These are phyloP conservation scores for Agaricales sp. DNA, from an alignment of 1,284 basidiomycete species.

Conservation along the genomic window DNA sequence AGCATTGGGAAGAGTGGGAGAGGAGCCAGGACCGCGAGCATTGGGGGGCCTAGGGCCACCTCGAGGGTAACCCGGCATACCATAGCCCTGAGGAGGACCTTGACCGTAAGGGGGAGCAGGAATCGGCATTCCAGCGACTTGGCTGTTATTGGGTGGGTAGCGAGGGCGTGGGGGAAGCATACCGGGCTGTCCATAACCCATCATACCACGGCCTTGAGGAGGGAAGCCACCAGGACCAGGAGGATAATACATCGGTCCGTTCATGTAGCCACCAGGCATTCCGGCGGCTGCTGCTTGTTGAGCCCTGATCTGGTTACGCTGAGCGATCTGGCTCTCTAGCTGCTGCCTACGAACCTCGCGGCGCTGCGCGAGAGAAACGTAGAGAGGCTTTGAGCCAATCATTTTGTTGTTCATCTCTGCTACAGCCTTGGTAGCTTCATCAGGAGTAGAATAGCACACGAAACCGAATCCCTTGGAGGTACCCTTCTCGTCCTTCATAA, in stretches of 20 bases:
- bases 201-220: conserved; percentile 76
- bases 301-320: conserved; percentile 92
- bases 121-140: conserved; percentile 68
- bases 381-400: conserved; percentile 97
- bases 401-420: conserved; percentile 99
- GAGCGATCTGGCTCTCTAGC: conserved; percentile 96
- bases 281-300: conserved; percentile 87
- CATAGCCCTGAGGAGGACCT: conserved; percentile 59
- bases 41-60: conserved; percentile 32
- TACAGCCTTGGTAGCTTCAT: conserved; percentile 99
- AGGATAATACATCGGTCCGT: conserved; percentile 83
- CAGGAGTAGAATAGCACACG: conserved; percentile 97
- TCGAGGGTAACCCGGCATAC: conserved; percentile 56
- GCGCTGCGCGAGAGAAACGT: conserved; percentile 97
- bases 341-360: conserved; percentile 98
- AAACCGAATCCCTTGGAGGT: conserved; percentile 96
- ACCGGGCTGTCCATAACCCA: conserved; percentile 73
- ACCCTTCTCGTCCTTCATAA: conserved; percentile 96
- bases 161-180: conserved; percentile 85
- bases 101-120: conserved; percentile 54
- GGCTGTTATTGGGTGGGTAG: conserved; percentile 60
- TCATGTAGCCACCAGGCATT: conserved; percentile 74
- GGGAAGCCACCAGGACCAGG: conserved; percentile 71
- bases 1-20: conserved; percentile 49
- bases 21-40: conserved; percentile 45